Percentiles rank a stretch among this genome's conserved stretches.
phyloP scores from a whole-genome alignment of 2,329 filamentous ascomycete species.

The Xylariaceae sp. region DNA sequence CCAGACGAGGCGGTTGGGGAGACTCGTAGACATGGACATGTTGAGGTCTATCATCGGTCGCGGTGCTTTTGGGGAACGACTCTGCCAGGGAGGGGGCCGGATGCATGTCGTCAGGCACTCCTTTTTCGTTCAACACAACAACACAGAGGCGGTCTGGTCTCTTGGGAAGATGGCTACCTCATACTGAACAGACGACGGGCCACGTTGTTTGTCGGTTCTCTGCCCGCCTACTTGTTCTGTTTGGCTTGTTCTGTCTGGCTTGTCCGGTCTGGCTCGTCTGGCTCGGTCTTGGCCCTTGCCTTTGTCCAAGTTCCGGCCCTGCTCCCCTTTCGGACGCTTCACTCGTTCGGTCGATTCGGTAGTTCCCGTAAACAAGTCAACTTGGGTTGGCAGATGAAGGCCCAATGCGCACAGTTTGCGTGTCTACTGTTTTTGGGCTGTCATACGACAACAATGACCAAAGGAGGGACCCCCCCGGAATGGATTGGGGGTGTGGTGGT shows the following conservation, averaged over 20 bases:
- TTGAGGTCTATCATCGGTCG: slow-evolving; percentile 31
- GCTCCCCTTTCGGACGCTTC: neutral
- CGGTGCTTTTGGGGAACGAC: slow-evolving; percentile 33
- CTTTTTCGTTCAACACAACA: slow-evolving; percentile 1
- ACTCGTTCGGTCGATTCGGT: slow-evolving; percentile 2
- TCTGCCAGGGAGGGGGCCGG: slow-evolving; percentile 33
- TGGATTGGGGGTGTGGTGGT: too few species aligned
- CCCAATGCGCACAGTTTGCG: slow-evolving; percentile 18
- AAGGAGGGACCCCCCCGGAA: neutral
- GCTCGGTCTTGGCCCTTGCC: too few species aligned
- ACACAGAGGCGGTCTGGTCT: slow-evolving; percentile 5
- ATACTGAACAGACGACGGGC: slow-evolving; percentile 27
- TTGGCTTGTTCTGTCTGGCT: neutral
- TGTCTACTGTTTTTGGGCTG: slow-evolving; percentile 17
- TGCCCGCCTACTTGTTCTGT: neutral
- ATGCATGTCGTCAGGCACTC: slow-evolving; percentile 33
- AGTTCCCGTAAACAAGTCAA: slow-evolving; percentile 12
- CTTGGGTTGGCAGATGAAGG: slow-evolving; percentile 14
- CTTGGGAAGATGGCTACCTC: slow-evolving; percentile 26
- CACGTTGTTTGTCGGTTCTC: slow-evolving; percentile 17
- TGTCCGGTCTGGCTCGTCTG: neutral
- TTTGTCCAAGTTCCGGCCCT: neutral
- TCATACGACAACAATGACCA: slow-evolving; percentile 11
- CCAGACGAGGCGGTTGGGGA: slow-evolving; percentile 27
- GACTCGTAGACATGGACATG: slow-evolving; percentile 22